Percentiles rank a stretch among this genome's conserved stretches.
phyloP scores from a whole-genome alignment of 805 yeast species.

The Gaillardinia entomophila region DNA sequence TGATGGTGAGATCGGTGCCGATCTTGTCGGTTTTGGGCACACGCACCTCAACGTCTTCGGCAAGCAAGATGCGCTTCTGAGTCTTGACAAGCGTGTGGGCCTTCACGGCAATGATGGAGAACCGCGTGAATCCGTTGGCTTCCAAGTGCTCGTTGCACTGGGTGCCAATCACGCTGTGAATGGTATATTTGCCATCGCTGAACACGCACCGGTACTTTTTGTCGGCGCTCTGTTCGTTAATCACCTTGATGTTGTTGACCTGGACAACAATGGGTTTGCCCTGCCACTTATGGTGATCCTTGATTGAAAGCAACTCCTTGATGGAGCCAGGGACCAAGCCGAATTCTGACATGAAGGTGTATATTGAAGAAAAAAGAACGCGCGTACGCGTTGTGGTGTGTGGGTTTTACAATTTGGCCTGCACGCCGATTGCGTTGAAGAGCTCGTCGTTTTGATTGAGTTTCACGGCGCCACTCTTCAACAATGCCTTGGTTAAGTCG shows the following conservation, averaged over 20 bases:
- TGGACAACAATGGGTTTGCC: conserved; percentile 29
- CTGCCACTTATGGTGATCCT: conserved; percentile 13
- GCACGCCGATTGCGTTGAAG: conserved; percentile 30
- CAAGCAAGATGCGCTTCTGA: conserved; percentile 43
- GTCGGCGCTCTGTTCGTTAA: conserved; percentile 15
- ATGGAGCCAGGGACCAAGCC: conserved; percentile 20
- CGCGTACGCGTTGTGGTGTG: background rate
- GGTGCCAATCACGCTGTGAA: conserved; percentile 35
- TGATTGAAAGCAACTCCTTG: conserved; percentile 16
- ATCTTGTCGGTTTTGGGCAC: conserved; percentile 31
- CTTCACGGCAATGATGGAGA: conserved; percentile 35
- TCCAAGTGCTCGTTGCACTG: conserved; percentile 37
- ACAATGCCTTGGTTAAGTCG: conserved; percentile 71
- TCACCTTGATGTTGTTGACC: conserved; percentile 28
- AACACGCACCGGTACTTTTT: conserved; percentile 30
- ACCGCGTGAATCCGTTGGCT: conserved; percentile 40
- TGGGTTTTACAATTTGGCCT: conserved; percentile 16
- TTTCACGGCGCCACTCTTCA: conserved; percentile 55
- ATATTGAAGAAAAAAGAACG: background rate
- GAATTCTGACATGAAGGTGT: conserved; percentile 3
- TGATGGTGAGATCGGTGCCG: conserved; percentile 28
- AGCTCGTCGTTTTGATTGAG: conserved; percentile 35
- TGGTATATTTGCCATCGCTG: conserved; percentile 32
- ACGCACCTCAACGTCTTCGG: conserved; percentile 41
- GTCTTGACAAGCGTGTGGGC: conserved; percentile 42